Evolutionary conservation across 495 filamentous ascomycete species (phyloP).

Genomic region (Corynascus novoguineensis): DNA sequence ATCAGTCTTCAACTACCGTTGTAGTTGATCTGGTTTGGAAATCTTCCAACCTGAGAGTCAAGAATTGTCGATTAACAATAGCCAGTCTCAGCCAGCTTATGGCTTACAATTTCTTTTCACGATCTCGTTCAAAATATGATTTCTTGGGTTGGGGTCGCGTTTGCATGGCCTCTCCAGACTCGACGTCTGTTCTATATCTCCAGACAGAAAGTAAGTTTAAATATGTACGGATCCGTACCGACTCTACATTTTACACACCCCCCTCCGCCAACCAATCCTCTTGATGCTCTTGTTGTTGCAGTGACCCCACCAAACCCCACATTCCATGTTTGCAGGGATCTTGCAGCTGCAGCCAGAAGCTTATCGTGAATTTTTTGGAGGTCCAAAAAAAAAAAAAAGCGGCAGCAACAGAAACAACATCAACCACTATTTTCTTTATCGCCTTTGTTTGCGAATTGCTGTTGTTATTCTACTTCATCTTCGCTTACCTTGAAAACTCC

Average conservation of each 20-base stretch:
- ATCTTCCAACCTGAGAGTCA: neutral
- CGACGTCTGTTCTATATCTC: neutral
- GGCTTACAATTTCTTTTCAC: neutral
- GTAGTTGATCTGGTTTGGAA: neutral
- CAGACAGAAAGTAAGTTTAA: too few relatives aligned
- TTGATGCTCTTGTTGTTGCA: neutral
- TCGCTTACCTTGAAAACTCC: neutral
- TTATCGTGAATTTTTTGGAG: constrained; percentile 16
- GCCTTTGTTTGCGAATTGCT: neutral
- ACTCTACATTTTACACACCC: neutral
- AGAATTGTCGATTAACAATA: neutral
- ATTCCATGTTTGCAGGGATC: neutral
- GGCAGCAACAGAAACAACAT: neutral
- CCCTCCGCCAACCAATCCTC: neutral
- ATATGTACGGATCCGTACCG: neutral
- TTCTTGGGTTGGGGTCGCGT: neutral
- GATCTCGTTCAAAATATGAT: neutral
- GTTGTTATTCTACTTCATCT: neutral
- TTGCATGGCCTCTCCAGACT: constrained; percentile 3
- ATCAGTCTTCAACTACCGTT: neutral
- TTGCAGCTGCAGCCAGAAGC: neutral
- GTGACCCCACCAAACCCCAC: constrained; percentile 5
- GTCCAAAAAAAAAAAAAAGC: neutral
- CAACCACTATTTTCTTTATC: neutral
- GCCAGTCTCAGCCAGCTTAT: neutral